Conservation (phyloP, 192 early-diverging fungal species). For the Coemansia aciculifera region DNA sequence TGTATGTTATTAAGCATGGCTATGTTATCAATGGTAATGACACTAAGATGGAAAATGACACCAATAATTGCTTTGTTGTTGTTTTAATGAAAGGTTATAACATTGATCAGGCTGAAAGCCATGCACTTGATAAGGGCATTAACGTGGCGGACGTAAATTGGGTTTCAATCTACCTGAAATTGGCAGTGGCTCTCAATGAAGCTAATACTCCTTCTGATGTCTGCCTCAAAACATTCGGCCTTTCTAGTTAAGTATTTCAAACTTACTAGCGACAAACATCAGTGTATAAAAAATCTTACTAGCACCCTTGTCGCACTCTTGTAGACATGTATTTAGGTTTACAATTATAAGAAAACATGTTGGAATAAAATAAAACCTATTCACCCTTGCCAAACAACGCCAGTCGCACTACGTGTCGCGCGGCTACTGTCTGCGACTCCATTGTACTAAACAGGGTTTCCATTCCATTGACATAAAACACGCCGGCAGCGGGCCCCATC, state of each 20-base stretch:
- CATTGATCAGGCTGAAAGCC: not conserved
- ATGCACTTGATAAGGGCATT: not conserved
- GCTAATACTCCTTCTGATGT: not conserved
- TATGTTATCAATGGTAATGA: not conserved
- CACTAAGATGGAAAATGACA: not conserved
- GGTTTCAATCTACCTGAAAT: not conserved
- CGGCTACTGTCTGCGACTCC: conserved; percentile 44
- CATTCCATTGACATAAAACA: conserved; percentile 39
- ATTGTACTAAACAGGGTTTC: conserved; percentile 37
- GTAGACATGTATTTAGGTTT: not conserved
- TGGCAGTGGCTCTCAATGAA: not conserved
- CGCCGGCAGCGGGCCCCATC: not conserved
- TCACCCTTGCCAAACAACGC: conserved; percentile 12
- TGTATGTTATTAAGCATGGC: not conserved
- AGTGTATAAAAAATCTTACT: not conserved
- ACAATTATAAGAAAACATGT: not conserved
- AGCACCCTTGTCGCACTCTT: not conserved
- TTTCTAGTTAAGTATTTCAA: not conserved
- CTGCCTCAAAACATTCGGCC: not conserved
- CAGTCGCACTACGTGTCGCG: conserved; percentile 23
- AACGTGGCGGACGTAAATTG: not conserved
- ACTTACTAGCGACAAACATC: not conserved
- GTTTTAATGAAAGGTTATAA: not conserved
- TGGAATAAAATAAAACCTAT: not conserved
- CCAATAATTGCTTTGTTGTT: not conserved